Conservation (phyloP, 2,329 filamentous ascomycete species). For the Blastomyces parvus region DNA sequence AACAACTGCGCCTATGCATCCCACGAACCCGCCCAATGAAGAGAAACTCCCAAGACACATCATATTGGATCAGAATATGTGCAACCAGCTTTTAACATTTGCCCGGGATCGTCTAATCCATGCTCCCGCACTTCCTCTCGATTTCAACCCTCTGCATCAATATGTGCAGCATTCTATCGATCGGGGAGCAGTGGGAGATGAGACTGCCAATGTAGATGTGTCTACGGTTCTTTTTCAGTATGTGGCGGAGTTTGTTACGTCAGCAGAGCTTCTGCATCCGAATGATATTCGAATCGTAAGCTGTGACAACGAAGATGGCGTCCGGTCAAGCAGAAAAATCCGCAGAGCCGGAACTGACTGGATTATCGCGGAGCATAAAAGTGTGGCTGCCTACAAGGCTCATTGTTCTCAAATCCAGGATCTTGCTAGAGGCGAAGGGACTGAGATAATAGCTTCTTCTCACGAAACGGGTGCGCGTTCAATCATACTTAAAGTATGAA, state of each 20-base stretch:
- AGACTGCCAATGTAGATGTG: neutral
- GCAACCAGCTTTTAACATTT: neutral
- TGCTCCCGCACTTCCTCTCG: neutral
- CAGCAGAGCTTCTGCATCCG: neutral
- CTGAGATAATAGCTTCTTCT: neutral
- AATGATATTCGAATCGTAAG: neutral
- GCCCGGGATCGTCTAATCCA: neutral
- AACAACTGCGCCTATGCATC: neutral
- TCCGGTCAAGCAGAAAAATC: neutral
- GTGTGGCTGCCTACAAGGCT: neutral
- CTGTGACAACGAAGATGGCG: neutral
- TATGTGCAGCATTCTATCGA: no score
- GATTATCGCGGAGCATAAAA: neutral
- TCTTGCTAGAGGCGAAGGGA: neutral
- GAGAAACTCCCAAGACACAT: neutral
- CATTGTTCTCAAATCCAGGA: neutral
- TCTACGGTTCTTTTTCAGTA: neutral
- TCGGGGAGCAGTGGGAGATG: neutral
- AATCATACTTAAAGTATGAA: neutral
- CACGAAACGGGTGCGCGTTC: neutral
- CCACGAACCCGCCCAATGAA: no score
- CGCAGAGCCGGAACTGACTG: neutral
- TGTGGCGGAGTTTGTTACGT: neutral
- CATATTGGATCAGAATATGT: conserved; percentile 1
- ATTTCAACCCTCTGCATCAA: neutral